phyloP scores from a whole-genome alignment of 345 rosid genomes.

The Gossypium turneri region DNA sequence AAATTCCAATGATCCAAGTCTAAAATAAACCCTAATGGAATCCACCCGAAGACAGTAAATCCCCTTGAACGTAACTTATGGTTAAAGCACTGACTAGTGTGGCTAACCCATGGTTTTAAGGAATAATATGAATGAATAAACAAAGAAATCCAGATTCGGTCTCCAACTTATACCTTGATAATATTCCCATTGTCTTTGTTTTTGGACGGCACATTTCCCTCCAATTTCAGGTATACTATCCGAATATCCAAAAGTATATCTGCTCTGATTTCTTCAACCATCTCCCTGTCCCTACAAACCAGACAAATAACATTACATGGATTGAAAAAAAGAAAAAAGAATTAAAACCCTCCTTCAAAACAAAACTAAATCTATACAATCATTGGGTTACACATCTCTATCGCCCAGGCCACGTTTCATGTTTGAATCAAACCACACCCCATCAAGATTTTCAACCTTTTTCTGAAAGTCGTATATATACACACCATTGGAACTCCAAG shows the following conservation, averaged over 20 bases:
- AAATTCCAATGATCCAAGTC: no score
- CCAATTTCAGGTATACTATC: not conserved
- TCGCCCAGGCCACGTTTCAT: not conserved
- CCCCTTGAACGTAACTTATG: not conserved
- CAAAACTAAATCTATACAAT: slow-evolving; percentile 1
- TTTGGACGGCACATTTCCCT: slow-evolving; percentile 18
- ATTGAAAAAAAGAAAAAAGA: not conserved
- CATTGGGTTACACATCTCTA: slow-evolving; percentile 27
- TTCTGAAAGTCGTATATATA: not conserved
- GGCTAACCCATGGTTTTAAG: not conserved
- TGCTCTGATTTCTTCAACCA: slow-evolving; percentile 17
- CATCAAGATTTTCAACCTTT: not conserved
- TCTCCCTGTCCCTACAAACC: not conserved
- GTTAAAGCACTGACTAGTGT: not conserved
- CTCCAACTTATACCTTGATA: slow-evolving; percentile 10
- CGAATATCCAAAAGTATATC: slow-evolving; percentile 34
- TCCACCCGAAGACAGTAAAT: no score
- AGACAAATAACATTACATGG: not conserved
- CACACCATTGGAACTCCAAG: not conserved
- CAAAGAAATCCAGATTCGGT: not conserved
- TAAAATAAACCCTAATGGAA: no score
- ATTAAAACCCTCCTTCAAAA: not conserved
- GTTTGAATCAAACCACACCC: not conserved
- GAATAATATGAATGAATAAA: not conserved
- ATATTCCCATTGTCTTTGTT: slow-evolving; percentile 14